phyloP scores from a whole-genome alignment of 345 rosid species.

The Rhodamnia argentea region DNA sequence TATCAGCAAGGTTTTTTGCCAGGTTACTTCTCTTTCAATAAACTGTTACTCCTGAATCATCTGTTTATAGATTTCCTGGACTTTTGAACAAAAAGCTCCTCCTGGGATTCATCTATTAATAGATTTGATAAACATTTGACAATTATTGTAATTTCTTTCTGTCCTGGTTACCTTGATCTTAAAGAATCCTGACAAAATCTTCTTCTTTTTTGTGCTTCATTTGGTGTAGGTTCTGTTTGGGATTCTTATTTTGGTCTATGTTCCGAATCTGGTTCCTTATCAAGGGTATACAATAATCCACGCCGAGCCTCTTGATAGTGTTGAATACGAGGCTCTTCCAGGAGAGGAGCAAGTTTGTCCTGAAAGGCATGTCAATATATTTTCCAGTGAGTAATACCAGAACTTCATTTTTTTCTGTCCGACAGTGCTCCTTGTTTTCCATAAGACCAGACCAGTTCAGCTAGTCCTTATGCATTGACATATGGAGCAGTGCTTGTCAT shows the following conservation, averaged over 20 bases:
- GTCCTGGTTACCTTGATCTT: not conserved
- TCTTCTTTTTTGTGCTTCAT: not conserved
- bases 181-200: not conserved
- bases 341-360: conserved; percentile 78
- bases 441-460: not conserved
- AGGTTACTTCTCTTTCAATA: conserved; percentile 29
- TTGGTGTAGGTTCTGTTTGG: conserved; percentile 61
- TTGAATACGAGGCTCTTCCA: conserved; percentile 64
- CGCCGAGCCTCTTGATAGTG: conserved; percentile 32
- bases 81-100: not conserved
- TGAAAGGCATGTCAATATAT: conserved; percentile 51
- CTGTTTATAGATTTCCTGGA: not conserved
- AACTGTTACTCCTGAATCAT: not conserved
- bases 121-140: no score
- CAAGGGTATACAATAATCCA: conserved; percentile 51
- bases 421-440: not conserved
- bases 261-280: conserved; percentile 57
- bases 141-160: not conserved
- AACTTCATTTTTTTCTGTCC: not conserved
- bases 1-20: conserved; percentile 50
- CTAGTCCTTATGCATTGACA: not conserved
- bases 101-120: no score
- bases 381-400: conserved; percentile 54
- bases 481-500: not conserved
- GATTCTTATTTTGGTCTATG: conserved; percentile 50